Percentiles rank a stretch among this genome's conserved stretches.
Evolutionary conservation across 2,329 filamentous ascomycete genomes (phyloP).

Genomic region (Fusarium clavum): DNA sequence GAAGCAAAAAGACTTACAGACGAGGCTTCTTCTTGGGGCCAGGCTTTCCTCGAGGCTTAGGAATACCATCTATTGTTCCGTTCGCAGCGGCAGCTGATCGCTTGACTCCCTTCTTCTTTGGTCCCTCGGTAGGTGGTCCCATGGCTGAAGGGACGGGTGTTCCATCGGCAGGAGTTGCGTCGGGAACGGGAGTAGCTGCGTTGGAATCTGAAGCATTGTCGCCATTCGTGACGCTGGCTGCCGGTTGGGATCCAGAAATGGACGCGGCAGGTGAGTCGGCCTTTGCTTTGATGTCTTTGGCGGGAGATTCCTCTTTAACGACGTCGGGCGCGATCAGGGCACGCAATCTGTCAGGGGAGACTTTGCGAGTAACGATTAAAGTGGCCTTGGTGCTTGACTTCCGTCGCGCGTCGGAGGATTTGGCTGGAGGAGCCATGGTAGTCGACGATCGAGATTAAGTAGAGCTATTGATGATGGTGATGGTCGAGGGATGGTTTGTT

Average conservation of each 20-base stretch:
- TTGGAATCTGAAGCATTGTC: constrained; percentile 71
- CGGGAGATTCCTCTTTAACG: constrained; percentile 58
- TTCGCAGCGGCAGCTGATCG: constrained; percentile 74
- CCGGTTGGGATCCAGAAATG: constrained; percentile 47
- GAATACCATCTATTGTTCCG: constrained; percentile 68
- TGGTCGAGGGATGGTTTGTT: constrained; percentile 13
- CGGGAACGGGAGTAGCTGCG: constrained; percentile 67
- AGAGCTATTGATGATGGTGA: constrained; percentile 28
- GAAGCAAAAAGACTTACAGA: constrained; percentile 74
- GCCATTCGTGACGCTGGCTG: constrained; percentile 58
- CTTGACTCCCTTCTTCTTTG: constrained; percentile 82
- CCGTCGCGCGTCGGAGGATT: constrained; percentile 52
- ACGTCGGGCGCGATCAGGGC: constrained; percentile 60
- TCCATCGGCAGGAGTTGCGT: constrained; percentile 60
- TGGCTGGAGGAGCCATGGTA: constrained; percentile 52
- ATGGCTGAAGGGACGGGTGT: constrained; percentile 68
- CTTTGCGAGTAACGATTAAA: constrained; percentile 64
- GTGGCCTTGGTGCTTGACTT: constrained; percentile 53
- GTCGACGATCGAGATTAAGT: constrained; percentile 20
- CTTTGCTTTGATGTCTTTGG: constrained; percentile 52
- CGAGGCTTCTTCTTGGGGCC: constrained; percentile 96
- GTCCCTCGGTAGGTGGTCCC: constrained; percentile 69
- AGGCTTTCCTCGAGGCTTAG: constrained; percentile 86
- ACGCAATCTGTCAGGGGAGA: constrained; percentile 63
- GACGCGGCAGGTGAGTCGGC: constrained; percentile 60